phyloP scores from a whole-genome alignment of 1,284 basidiomycete genomes.

The Xanthoconium separans region DNA sequence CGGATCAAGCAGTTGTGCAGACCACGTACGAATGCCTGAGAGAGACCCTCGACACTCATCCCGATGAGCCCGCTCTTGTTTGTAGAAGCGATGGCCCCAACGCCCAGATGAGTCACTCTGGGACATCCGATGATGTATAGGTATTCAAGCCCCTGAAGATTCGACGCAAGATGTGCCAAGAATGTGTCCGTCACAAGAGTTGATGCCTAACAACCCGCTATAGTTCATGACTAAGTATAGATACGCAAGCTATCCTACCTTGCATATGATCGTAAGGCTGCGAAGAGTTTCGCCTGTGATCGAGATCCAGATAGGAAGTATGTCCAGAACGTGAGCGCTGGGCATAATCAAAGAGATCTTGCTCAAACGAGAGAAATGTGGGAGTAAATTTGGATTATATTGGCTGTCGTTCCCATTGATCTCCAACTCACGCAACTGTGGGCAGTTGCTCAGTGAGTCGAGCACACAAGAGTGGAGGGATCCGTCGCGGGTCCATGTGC shows the following conservation, averaged over 20 bases:
- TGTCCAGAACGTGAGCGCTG: constrained; percentile 47
- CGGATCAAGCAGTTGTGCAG: not conserved
- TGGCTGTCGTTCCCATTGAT: constrained; percentile 63
- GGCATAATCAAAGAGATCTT: constrained; percentile 73
- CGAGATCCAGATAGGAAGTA: constrained; percentile 52
- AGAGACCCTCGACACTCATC: constrained; percentile 65
- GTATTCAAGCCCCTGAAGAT: constrained; percentile 49
- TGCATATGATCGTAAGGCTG: constrained; percentile 64
- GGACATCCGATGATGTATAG: constrained; percentile 64
- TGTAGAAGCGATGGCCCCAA: constrained; percentile 46
- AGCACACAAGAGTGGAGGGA: constrained; percentile 60
- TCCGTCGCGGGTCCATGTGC: constrained; percentile 75
- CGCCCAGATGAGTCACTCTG: constrained; percentile 61
- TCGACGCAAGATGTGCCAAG: constrained; percentile 47
- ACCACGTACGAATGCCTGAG: constrained; percentile 54
- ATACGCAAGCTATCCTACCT: constrained; percentile 40
- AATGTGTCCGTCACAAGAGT: constrained; percentile 54
- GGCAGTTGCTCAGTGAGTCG: constrained; percentile 43
- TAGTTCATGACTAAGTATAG: not conserved
- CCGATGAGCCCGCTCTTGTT: constrained; percentile 46
- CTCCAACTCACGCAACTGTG: constrained; percentile 53
- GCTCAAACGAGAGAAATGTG: constrained; percentile 46
- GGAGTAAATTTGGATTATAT: constrained; percentile 47
- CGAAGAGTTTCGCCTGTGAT: constrained; percentile 44
- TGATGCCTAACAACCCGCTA: constrained; percentile 43